phyloP scores from a whole-genome alignment of 1,139 yeast species.

The Geotrichum restrictum region DNA sequence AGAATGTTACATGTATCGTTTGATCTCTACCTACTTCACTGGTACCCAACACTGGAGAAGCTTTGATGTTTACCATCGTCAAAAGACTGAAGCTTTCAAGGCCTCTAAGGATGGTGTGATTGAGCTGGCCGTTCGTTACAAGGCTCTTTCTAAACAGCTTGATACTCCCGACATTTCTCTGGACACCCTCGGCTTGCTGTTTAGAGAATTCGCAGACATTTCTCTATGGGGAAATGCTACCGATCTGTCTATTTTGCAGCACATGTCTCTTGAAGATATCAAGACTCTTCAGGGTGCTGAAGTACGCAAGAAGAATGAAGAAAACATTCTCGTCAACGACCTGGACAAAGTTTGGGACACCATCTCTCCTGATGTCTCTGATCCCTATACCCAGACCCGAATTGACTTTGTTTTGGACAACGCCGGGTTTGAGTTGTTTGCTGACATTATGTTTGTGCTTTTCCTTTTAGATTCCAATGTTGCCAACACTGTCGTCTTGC shows the following conservation, averaged over 20 bases:
- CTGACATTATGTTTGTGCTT: conserved; percentile 73
- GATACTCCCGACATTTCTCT: conserved; percentile 37
- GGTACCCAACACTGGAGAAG: conserved; percentile 48
- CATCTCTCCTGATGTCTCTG: conserved; percentile 31
- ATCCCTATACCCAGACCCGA: conserved; percentile 38
- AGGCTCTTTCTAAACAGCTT: conserved; percentile 45
- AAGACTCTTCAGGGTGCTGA: conserved; percentile 88
- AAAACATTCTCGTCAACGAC: conserved; percentile 78
- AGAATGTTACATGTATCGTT: conserved; percentile 80
- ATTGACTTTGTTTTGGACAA: conserved; percentile 89
- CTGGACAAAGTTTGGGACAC: conserved; percentile 61
- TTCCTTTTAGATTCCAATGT: conserved; percentile 71
- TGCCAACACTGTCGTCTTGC: conserved; percentile 63
- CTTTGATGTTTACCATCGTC: conserved; percentile 66
- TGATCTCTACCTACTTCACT: conserved; percentile 49
- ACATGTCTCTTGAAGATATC: conserved; percentile 77
- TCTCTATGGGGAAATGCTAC: conserved; percentile 98
- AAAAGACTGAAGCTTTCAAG: conserved; percentile 70
- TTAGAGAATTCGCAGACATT: conserved; percentile 73
- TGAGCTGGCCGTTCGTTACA: conserved; percentile 73
- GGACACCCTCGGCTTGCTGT: conserved; percentile 46
- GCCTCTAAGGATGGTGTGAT: conserved; percentile 75
- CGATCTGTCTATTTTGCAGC: conserved; percentile 71
- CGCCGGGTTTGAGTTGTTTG: conserved; percentile 90
- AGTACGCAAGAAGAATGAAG: conserved; percentile 76